A percentile compares a stretch with the other conserved stretches of the same genome.
These are phyloP conservation scores for Pseudogymnoascus sp. DNA, from an alignment of 2,329 filamentous ascomycete genomes.

Conservation along the genomic window DNA sequence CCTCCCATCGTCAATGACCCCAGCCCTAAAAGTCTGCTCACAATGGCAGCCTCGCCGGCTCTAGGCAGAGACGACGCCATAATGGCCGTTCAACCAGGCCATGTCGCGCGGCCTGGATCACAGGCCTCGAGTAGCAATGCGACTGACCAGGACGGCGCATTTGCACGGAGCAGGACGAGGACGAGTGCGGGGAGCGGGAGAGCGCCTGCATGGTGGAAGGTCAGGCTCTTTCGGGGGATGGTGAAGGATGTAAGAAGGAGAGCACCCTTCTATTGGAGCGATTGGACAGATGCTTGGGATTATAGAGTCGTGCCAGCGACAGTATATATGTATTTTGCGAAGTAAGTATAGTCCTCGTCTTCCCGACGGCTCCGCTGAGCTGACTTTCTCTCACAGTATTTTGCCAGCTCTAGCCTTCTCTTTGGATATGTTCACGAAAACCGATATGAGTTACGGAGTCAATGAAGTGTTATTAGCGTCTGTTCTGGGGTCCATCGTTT, in stretches of 20 bases:
- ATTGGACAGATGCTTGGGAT: constrained; percentile 84
- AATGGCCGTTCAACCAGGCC: background rate
- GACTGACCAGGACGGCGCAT: background rate
- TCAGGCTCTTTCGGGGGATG: constrained; percentile 72
- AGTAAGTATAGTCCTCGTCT: constrained; percentile 45
- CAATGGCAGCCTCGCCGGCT: background rate
- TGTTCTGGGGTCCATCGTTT: constrained; percentile 75
- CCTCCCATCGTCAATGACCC: background rate
- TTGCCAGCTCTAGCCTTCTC: constrained; percentile 82
- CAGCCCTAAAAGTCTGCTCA: background rate
- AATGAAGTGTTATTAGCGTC: constrained; percentile 87
- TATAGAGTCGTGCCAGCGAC: constrained; percentile 83
- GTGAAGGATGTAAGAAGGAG: constrained; percentile 67
- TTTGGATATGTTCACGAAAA: constrained; percentile 89
- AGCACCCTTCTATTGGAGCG: constrained; percentile 70
- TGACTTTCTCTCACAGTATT: constrained; percentile 50
- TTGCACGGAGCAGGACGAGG: background rate
- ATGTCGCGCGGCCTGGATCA: background rate
- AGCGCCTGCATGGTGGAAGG: constrained; percentile 58
- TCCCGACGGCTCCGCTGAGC: constrained; percentile 8
- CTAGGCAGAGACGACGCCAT: background rate
- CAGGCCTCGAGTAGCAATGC: background rate
- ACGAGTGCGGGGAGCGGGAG: background rate
- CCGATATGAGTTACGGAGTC: constrained; percentile 75
- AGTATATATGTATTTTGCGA: constrained; percentile 92